Base-by-base conservation (phyloP, 1,284 basidiomycete genomes). In the Puccinia sorghi region DNA sequence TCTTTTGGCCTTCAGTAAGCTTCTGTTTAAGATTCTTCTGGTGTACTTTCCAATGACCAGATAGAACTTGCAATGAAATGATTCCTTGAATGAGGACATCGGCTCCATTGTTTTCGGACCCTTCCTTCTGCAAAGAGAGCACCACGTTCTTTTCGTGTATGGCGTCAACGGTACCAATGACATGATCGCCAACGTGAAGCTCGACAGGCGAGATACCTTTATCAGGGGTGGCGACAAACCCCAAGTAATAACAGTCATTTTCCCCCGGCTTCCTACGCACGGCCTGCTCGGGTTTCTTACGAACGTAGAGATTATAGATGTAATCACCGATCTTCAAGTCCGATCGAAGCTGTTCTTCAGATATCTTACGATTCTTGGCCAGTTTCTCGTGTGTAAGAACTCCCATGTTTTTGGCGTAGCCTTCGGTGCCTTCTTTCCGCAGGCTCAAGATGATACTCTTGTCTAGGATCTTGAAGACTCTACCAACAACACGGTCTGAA, bases 91-190 rank as follows among this genome's bases (percentile, higher is more conserved):
- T 41, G 20, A n/a, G 9, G 39, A 27, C 17, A 27, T n/a, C 43
- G 43, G 37, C 75, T 54, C 56, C 64, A 12, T 70, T 41, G 12
- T 90, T 90, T 59, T 92, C 88, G 81, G 89, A 88, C 0, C 92
- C 90, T 75, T 90, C 86, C 46, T 96, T 88, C 6, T 64, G 59
- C 39, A 72, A 32, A 37, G 88, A 88, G 74, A 97, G 86, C 37
- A 94, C 87, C 39, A 89, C 88, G 82, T 97, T 93, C 79, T 93
- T 90, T 82, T 92, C 90, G 86, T 94, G 94, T 22, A 97, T 87
- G 81, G 93, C 92, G 22, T 87, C 84, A 25, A 97, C 87, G 0
- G 86, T 86, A 41, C 92, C 95, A 67, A 88, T 86, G 13, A 93
- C 90, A 15, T 87, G 88, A 81, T 91, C 88, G 5, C 93, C 93